Evolutionary conservation across 305 asterid genomes (phyloP).

Genomic region (Withania somnifera): DNA sequence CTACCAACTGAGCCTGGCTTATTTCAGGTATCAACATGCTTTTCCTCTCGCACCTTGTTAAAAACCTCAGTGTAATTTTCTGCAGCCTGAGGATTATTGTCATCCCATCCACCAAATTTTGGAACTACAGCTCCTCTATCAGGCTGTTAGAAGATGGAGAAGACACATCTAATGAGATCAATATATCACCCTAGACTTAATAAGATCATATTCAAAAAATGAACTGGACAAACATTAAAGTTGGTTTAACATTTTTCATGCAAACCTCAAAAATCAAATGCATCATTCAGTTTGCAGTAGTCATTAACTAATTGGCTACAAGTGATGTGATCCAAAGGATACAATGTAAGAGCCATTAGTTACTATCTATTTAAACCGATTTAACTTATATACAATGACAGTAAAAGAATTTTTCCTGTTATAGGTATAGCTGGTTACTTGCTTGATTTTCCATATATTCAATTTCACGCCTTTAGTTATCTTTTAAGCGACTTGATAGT

Average conservation of each 20-base stretch:
- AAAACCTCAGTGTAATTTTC: constrained; percentile 69
- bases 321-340: background rate
- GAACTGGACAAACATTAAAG: background rate
- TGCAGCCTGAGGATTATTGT: constrained; percentile 42
- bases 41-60: constrained; percentile 36
- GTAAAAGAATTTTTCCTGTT: no score
- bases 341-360: background rate
- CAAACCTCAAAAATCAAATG: background rate
- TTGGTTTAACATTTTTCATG: background rate
- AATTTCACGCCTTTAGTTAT: no score
- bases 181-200: background rate
- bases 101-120: constrained; percentile 78
- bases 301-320: background rate
- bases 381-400: no score
- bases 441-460: no score
- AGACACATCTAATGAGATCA: background rate
- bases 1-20: constrained; percentile 25
- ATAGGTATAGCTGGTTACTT: no score
- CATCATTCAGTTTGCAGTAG: background rate
- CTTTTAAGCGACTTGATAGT: no score
- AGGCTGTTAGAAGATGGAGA: constrained; percentile 26
- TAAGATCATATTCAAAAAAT: background rate
- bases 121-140: constrained; percentile 66
- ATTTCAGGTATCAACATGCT: constrained; percentile 22
- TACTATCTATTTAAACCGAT: background rate